phyloP scores from a whole-genome alignment of 495 filamentous ascomycete genomes.

The Penicillium atrosanguineum region DNA sequence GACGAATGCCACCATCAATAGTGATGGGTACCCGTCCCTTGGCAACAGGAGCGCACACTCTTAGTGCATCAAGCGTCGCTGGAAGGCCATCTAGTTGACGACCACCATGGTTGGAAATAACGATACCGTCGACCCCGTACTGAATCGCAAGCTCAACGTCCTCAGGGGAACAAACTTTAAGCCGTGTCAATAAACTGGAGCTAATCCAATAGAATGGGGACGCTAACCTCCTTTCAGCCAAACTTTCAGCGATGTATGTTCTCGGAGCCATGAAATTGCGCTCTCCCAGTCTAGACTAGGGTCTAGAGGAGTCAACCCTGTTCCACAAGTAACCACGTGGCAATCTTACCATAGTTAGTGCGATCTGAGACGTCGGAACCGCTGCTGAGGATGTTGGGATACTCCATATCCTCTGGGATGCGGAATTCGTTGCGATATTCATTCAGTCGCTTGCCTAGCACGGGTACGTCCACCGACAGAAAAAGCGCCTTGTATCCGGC shows the following conservation, averaged over 20 bases:
- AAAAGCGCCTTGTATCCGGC: slow-evolving; percentile 90
- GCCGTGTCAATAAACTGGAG: not conserved
- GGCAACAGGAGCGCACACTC: slow-evolving; percentile 83
- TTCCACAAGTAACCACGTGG: no score
- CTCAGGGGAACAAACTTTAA: slow-evolving; percentile 63
- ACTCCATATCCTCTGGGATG: slow-evolving; percentile 35
- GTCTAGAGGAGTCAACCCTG: slow-evolving; percentile 52
- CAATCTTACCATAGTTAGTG: slow-evolving; percentile 30
- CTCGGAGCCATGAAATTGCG: slow-evolving; percentile 83
- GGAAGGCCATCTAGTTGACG: slow-evolving; percentile 86
- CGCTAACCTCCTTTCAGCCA: slow-evolving; percentile 73
- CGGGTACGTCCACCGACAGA: slow-evolving; percentile 91
- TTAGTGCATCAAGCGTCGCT: slow-evolving; percentile 79
- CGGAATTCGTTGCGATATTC: slow-evolving; percentile 46
- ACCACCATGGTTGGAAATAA: slow-evolving; percentile 91
- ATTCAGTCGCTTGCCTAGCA: slow-evolving; percentile 60
- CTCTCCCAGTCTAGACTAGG: slow-evolving; percentile 74
- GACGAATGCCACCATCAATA: slow-evolving; percentile 82
- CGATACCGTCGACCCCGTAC: slow-evolving; percentile 74
- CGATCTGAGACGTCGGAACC: slow-evolving; percentile 27
- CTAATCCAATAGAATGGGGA: not conserved
- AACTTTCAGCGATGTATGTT: slow-evolving; percentile 87
- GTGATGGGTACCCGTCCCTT: slow-evolving; percentile 76
- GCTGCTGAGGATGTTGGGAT: slow-evolving; percentile 33
- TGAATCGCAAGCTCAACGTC: slow-evolving; percentile 80